phyloP scores from a whole-genome alignment of 495 filamentous ascomycete genomes.

The Pyronema omphalodes region DNA sequence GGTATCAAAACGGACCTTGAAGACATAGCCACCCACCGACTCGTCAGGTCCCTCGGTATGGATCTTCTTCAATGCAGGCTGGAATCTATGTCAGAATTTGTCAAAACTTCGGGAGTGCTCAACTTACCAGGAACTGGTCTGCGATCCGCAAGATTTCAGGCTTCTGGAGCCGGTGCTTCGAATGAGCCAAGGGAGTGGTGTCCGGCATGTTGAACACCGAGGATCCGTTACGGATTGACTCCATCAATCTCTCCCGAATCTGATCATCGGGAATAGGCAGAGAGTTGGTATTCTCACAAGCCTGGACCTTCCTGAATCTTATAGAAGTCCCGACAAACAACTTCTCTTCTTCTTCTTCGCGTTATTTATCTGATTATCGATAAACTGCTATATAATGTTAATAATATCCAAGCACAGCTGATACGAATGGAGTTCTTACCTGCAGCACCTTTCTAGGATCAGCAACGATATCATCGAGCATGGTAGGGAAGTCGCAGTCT shows the following conservation, averaged over 20 bases:
- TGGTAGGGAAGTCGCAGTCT: slow-evolving; percentile 13
- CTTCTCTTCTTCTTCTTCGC: slow-evolving; percentile 22
- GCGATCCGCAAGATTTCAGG: not conserved
- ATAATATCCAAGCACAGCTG: not conserved
- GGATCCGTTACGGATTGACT: not conserved
- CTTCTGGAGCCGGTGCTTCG: not conserved
- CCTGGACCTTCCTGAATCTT: no score
- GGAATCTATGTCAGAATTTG: not conserved
- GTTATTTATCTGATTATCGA: slow-evolving; percentile 23
- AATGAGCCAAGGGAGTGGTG: not conserved
- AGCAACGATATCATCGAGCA: slow-evolving; percentile 17
- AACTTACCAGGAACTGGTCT: not conserved
- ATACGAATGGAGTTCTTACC: not conserved
- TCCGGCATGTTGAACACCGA: not conserved
- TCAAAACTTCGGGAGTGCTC: not conserved
- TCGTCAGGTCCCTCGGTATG: not conserved
- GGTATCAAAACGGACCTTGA: not conserved
- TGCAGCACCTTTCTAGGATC: slow-evolving; percentile 17
- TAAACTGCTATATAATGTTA: slow-evolving; percentile 13
- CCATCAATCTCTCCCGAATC: not conserved
- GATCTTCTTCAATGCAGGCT: not conserved
- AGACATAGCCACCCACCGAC: not conserved
- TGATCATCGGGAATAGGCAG: not conserved
- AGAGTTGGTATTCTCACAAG: no score
- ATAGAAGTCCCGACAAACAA: no score